A percentile compares a stretch with the other conserved stretches of the same genome.
phyloP scores from a whole-genome alignment of 768 basidiomycete genomes.

The Russula abietina region DNA sequence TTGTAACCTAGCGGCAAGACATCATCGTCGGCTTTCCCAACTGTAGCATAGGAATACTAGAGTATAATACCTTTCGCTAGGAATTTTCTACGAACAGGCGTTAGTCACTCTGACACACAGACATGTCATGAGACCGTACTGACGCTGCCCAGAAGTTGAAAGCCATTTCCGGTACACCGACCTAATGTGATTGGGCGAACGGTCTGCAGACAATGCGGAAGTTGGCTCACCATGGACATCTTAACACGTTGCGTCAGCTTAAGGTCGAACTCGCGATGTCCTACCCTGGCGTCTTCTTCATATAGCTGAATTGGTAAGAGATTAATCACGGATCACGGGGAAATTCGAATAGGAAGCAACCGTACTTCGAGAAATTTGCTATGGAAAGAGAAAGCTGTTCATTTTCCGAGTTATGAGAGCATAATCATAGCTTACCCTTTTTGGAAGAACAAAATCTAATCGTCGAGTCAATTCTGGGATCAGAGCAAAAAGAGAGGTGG shows the following conservation, averaged over 20 bases:
- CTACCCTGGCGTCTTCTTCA: slow-evolving; percentile 90
- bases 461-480: slow-evolving; percentile 12
- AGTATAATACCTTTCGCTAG: slow-evolving; percentile 57
- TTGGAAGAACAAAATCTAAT: slow-evolving; percentile 89
- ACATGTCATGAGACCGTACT: slow-evolving; percentile 30
- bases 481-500: slow-evolving; percentile 26
- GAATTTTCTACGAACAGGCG: slow-evolving; percentile 53
- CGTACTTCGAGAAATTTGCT: slow-evolving; percentile 78
- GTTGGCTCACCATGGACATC: slow-evolving; percentile 85
- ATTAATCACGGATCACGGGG: neutral
- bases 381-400: slow-evolving; percentile 23
- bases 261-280: slow-evolving; percentile 91
- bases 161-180: slow-evolving; percentile 90
- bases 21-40: neutral
- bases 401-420: neutral
- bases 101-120: slow-evolving; percentile 9
- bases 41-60: neutral
- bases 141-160: slow-evolving; percentile 93
- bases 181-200: slow-evolving; percentile 38
- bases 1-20: slow-evolving; percentile 60
- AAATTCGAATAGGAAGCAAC: neutral
- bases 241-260: slow-evolving; percentile 90
- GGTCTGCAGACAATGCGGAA: neutral
- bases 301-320: slow-evolving; percentile 48
- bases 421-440: slow-evolving; percentile 63